Base-by-base conservation (phyloP, 768 basidiomycete genomes). In the Pholiota microspora region DNA sequence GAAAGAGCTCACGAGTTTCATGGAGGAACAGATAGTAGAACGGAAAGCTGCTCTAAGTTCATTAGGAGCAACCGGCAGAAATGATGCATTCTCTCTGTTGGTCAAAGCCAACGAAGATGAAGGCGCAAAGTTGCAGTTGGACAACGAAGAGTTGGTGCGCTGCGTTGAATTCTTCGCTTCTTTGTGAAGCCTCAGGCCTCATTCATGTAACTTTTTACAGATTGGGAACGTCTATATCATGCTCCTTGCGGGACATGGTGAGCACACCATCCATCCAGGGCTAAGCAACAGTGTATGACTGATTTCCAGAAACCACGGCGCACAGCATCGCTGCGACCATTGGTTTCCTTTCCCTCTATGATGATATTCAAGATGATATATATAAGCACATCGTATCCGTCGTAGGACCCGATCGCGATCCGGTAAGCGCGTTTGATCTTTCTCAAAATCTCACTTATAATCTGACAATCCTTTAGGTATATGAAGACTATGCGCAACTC, bases 211-310 rank as follows among this genome's bases (percentile, higher is more conserved):
- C 2, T 15, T 42, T 3, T 34, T 53, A n/a, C n/a, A 81, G 80
- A 78, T 81, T 45, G 82, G 81, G 4, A 84, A 83, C 47, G 61
- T 81, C 1, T 83, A 74, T 57, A 59, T 75, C 9, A 69, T 81
- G 62, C 66, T 86, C 21, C 77, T 85, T 35, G 82, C 84, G 40
- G 84, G 85, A 10, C 81, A 84, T 63, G 83, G 82, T 76, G 55
- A 32, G 69, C 57, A 7, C 7, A 23, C 18, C n/a, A n/a, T n/a
- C n/a, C n/a, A n/a, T n/a, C n/a, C n/a, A n/a, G n/a, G n/a, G n/a
- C n/a, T n/a, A n/a, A n/a, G n/a, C n/a, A n/a, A n/a, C n/a, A 31
- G 21, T 32, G 23, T 48, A 15, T 53, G 9, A 45, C 10, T 7
- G 7, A 53, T 28, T 16, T n/a, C n/a, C n/a, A 78, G 77, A 80